Evolutionary conservation across 1,284 basidiomycete genomes (phyloP), one percentile per base, ranked within the genome.

Genomic region (Athelia sp.): DNA sequence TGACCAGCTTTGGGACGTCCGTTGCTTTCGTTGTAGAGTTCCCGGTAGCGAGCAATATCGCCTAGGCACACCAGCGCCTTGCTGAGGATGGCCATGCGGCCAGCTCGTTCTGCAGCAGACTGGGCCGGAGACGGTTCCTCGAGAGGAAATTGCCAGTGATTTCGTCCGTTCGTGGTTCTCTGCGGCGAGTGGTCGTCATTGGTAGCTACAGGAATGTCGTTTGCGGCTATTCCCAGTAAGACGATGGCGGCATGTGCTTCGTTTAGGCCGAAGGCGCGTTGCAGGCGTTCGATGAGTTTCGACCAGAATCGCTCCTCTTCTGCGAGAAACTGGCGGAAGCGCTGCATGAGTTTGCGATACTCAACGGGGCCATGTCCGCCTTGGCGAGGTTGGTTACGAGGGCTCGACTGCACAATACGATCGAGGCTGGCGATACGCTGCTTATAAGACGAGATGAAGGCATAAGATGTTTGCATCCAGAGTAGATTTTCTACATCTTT

Each of bases 391-490:
- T 71, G 70, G 42, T 73, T 70, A 29, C 72, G 72, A 45, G 72
- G 63, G 48, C 70, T 62, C 43, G 72, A 69, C 58, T 78, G 76
- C 34, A 81, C 67, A 15, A 70, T 65, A 40, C 77, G 77, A 67
- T 95, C 90, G 52, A 93, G 76, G 0, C 72, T 65, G 46, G 81
- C 66, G 54, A 96, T 80, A 43, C 78, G 79, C 52, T 87, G 78
- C 60, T 94, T 93, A 73, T 93, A 96, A 29, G 80, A 74, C 22
- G 84, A 72, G 57, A 98, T 97, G 66, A 94, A 81, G 34, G 81
- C 75, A 69, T 98, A 90, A 18, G 91, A 90, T 0, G 93, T 96
- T 59, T 92, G 85, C 78, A 93, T 87, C 93, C 94, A 97, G 10
- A 97, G 75, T 50, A 86, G 81, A 43, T 77, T 87, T 61, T 94